Conservation (phyloP, 1,139 yeast genomes). For the Spencermartinsiella ligniputridi region DNA sequence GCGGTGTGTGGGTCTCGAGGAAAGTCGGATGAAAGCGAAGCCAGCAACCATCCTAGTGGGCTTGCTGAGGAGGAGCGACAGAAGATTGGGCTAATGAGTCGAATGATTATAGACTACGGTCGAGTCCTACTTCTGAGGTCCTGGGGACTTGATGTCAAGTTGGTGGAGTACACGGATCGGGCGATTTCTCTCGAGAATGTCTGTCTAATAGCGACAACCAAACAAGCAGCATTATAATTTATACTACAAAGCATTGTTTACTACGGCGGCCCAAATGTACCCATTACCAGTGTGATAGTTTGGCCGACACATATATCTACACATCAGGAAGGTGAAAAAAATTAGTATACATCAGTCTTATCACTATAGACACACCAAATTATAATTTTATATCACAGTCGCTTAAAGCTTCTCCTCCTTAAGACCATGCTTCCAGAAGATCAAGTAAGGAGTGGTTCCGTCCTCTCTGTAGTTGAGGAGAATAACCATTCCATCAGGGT, state of each 20-base stretch:
- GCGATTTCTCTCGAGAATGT: conserved; percentile 68
- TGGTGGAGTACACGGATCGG: conserved; percentile 56
- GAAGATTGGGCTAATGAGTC: conserved; percentile 57
- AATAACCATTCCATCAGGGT: conserved; percentile 98
- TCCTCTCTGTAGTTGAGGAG: conserved; percentile 99
- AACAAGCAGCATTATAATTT: neutral
- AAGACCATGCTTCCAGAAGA: conserved; percentile 99
- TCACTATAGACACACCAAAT: too few species aligned
- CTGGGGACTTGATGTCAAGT: conserved; percentile 37
- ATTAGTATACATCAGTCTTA: too few species aligned
- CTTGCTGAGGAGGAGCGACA: conserved; percentile 47
- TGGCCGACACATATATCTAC: too few species aligned
- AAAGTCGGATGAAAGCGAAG: conserved; percentile 28
- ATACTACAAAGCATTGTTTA: too few species aligned
- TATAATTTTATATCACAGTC: too few species aligned
- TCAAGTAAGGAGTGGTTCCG: conserved; percentile 96
- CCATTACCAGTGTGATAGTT: too few species aligned
- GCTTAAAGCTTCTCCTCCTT: conserved; percentile 78
- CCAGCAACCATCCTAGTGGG: conserved; percentile 39
- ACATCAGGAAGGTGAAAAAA: too few species aligned
- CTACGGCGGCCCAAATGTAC: too few species aligned
- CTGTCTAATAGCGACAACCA: conserved; percentile 43
- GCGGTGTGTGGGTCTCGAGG: conserved; percentile 67
- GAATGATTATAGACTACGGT: conserved; percentile 65
- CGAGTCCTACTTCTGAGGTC: conserved; percentile 46